A percentile compares a stretch with the other conserved stretches of the same genome.
phyloP scores from a whole-genome alignment of 805 yeast species.

The Myxozyma mucilagina region DNA sequence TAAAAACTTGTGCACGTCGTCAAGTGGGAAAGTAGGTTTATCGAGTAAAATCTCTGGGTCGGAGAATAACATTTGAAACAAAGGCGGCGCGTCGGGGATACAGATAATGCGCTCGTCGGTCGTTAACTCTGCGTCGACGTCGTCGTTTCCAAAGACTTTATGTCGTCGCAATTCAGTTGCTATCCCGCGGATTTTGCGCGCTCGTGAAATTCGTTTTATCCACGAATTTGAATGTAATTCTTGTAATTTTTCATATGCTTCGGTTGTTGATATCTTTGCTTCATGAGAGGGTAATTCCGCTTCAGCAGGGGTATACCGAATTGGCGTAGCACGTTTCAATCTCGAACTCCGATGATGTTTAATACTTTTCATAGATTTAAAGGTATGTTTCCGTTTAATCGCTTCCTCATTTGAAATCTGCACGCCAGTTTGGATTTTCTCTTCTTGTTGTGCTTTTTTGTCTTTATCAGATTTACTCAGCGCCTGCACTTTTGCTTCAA shows the following conservation, averaged over 20 bases:
- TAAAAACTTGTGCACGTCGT: conserved; percentile 60
- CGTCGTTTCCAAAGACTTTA: conserved; percentile 45
- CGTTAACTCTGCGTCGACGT: conserved; percentile 42
- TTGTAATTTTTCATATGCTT: conserved; percentile 44
- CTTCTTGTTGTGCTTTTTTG: not conserved
- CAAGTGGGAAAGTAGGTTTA: conserved; percentile 54
- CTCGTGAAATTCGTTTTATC: conserved; percentile 60
- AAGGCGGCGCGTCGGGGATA: conserved; percentile 51
- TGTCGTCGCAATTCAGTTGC: conserved; percentile 38
- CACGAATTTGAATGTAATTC: conserved; percentile 62
- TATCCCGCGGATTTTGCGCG: conserved; percentile 38
- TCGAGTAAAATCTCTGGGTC: conserved; percentile 51
- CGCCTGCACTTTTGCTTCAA: conserved; percentile 42
- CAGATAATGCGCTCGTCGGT: conserved; percentile 51
- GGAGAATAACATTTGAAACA: conserved; percentile 54
- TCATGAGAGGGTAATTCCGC: conserved; percentile 26
- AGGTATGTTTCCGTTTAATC: conserved; percentile 4
- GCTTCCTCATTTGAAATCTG: not conserved
- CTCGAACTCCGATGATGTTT: conserved; percentile 1
- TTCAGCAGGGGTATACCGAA: conserved; percentile 30
- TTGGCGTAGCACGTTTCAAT: not conserved
- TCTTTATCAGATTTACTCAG: conserved; percentile 16
- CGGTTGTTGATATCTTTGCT: conserved; percentile 36
- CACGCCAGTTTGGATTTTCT: not conserved
- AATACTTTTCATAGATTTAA: conserved; percentile 18